Conservation (phyloP, 768 basidiomycete genomes). For the Termitomyces sp. region DNA sequence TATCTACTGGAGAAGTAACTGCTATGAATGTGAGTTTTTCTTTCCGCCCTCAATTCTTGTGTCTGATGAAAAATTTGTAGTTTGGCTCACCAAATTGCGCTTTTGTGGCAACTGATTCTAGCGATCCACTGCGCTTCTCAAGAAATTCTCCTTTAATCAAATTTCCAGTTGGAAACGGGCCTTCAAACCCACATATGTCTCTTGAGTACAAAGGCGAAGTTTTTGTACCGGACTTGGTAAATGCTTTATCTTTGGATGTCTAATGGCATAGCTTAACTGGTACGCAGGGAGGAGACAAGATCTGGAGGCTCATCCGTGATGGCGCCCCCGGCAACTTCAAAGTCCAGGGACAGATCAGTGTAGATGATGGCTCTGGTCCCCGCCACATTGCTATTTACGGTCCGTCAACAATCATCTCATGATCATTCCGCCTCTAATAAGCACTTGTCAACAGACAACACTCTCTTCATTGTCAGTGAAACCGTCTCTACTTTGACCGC, state of each 20-base stretch:
- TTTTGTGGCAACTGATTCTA: conserved; percentile 30
- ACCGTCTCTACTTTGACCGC: conserved; percentile 45
- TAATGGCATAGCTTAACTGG: background rate
- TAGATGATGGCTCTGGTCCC: conserved; percentile 61
- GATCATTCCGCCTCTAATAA: background rate
- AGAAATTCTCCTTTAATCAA: conserved; percentile 32
- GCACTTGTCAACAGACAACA: conserved; percentile 28
- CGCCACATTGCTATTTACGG: conserved; percentile 39
- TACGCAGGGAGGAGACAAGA: conserved; percentile 55
- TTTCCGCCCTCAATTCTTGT: too few relatives aligned
- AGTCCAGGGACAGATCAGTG: conserved; percentile 57
- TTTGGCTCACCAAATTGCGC: conserved; percentile 31
- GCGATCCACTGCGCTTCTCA: conserved; percentile 30
- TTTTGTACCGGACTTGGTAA: conserved; percentile 60
- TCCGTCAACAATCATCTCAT: conserved; percentile 7
- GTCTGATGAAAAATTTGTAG: conserved; percentile 11
- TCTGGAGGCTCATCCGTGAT: conserved; percentile 56
- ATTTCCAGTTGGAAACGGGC: conserved; percentile 39
- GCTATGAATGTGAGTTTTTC: conserved; percentile 42
- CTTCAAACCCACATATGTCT: conserved; percentile 65
- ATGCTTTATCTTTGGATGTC: conserved; percentile 11
- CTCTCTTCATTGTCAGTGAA: conserved; percentile 49
- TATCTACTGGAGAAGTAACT: conserved; percentile 51
- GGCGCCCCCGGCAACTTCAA: conserved; percentile 36
- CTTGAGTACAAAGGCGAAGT: conserved; percentile 50